Percentiles rank a stretch among this genome's conserved stretches.
These are phyloP conservation scores for Arachnomyces sp. DNA, from an alignment of 2,329 filamentous ascomycete genomes.

Conservation along the genomic window DNA sequence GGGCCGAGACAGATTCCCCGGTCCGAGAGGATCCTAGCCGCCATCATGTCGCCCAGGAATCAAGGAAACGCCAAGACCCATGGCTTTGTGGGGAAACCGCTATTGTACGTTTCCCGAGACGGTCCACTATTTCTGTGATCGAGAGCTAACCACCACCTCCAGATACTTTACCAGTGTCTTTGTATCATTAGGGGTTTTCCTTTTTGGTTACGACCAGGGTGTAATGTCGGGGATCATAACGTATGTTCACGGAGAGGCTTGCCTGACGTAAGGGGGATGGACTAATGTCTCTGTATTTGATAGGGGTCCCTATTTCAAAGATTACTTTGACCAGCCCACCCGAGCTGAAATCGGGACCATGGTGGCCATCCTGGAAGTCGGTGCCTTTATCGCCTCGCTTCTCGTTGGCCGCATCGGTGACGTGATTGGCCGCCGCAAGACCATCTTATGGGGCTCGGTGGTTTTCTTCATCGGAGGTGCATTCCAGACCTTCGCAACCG, in stretches of 20 bases:
- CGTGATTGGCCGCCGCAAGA: conserved; percentile 77
- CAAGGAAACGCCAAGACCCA: conserved; percentile 61
- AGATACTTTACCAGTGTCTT: conserved; percentile 91
- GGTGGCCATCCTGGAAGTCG: conserved; percentile 92
- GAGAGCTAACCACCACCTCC: conserved; percentile 9
- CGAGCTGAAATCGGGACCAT: conserved; percentile 87
- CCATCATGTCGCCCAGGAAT: conserved; percentile 77
- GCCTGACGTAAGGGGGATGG: background rate
- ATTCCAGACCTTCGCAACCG: conserved; percentile 69
- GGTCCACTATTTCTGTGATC: conserved; percentile 8
- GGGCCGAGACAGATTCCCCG: conserved; percentile 54
- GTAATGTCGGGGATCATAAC: conserved; percentile 64
- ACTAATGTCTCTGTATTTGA: conserved; percentile 11
- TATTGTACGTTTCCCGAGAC: conserved; percentile 57
- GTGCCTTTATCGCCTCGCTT: conserved; percentile 83
- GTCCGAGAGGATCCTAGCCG: conserved; percentile 62
- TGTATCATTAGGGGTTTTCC: conserved; percentile 55
- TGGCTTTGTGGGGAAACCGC: conserved; percentile 89
- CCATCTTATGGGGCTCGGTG: conserved; percentile 86
- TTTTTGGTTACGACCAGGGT: conserved; percentile 58
- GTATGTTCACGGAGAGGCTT: conserved; percentile 30
- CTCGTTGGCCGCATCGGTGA: conserved; percentile 83
- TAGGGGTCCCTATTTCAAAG: conserved; percentile 78
- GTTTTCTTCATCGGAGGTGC: conserved; percentile 80
- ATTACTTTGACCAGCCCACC: conserved; percentile 86